Percentiles rank a stretch among this genome's conserved stretches.
These are phyloP conservation scores for Leishmania mexicana DNA, from an alignment of 208 protist species.

Conservation along the genomic window DNA sequence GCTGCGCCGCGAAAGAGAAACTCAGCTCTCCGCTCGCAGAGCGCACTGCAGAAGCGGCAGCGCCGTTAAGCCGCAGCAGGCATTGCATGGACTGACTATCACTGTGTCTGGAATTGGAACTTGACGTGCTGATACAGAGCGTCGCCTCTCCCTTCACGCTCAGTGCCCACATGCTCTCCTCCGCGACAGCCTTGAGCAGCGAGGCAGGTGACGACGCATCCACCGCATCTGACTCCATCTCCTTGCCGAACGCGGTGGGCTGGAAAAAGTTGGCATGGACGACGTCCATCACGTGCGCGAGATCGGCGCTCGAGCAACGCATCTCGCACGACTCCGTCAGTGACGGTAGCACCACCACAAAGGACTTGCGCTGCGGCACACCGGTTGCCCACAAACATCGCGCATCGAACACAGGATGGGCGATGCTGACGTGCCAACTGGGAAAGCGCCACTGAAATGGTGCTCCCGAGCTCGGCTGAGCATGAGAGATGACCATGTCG, in stretches of 20 bases:
- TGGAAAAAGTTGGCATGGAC: constrained; percentile 24
- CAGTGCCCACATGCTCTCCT: constrained; percentile 18
- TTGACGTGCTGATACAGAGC: background rate
- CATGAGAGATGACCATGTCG: constrained; percentile 6
- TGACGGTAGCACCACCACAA: constrained; percentile 13
- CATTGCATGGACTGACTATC: background rate
- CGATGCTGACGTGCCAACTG: constrained; percentile 1
- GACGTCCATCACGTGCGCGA: constrained; percentile 11
- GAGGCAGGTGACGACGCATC: constrained; percentile 16
- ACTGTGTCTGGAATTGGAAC: constrained; percentile 1
- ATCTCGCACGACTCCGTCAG: constrained; percentile 4
- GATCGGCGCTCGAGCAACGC: constrained; percentile 9
- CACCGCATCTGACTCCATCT: background rate
- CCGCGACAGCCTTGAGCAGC: constrained; percentile 7
- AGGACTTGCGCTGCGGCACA: constrained; percentile 13
- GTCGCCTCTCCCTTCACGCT: constrained; percentile 1
- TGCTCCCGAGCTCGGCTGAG: background rate
- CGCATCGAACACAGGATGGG: constrained; percentile 12
- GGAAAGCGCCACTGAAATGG: constrained; percentile 16
- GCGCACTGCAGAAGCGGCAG: background rate
- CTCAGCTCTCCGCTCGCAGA: background rate
- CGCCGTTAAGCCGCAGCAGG: constrained; percentile 3
- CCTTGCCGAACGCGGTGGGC: background rate
- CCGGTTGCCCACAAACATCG: constrained; percentile 10
- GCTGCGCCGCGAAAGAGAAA: background rate